A percentile compares a stretch with the other conserved stretches of the same genome.
Evolutionary conservation across 106 monocot genomes (phyloP).

Genomic region (Narthecium ossifragum): DNA sequence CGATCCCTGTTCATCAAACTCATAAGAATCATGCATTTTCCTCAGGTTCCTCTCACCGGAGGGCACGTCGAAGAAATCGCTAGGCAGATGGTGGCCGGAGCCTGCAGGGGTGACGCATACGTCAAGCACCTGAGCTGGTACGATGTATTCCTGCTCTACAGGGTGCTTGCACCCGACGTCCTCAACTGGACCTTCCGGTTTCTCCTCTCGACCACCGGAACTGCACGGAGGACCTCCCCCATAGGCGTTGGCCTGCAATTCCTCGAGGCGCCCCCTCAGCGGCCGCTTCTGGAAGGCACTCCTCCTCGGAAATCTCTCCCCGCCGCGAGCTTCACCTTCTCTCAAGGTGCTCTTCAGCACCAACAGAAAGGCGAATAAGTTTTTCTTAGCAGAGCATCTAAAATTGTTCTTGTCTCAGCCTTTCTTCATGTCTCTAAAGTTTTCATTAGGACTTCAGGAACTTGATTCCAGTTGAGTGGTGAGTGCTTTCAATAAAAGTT

Average conservation of each 20-base stretch:
- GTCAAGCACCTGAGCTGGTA: slow-evolving; percentile 63
- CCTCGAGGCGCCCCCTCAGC: slow-evolving; percentile 18
- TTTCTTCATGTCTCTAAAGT: too few species aligned
- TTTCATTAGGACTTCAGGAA: too few species aligned
- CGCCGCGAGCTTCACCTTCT: not conserved
- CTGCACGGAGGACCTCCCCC: slow-evolving; percentile 12
- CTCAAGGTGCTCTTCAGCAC: not conserved
- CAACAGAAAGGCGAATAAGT: slow-evolving; percentile 1
- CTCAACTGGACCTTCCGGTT: slow-evolving; percentile 62
- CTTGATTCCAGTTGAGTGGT: too few species aligned
- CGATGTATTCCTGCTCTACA: slow-evolving; percentile 58
- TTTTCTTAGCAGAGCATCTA: too few species aligned
- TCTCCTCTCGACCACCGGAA: slow-evolving; percentile 18
- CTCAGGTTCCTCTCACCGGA: slow-evolving; percentile 37
- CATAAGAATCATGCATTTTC: not conserved
- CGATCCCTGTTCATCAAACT: not conserved
- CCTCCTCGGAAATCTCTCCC: slow-evolving; percentile 10
- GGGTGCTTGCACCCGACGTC: slow-evolving; percentile 55
- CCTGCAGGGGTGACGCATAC: slow-evolving; percentile 61
- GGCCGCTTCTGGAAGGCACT: slow-evolving; percentile 17
- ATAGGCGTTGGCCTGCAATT: slow-evolving; percentile 6
- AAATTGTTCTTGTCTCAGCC: too few species aligned
- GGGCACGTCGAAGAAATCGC: slow-evolving; percentile 52
- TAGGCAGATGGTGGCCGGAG: slow-evolving; percentile 45
- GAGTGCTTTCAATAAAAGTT: too few species aligned